Conservation (phyloP, 306 rosid genomes). For the Purshia tridentata region DNA sequence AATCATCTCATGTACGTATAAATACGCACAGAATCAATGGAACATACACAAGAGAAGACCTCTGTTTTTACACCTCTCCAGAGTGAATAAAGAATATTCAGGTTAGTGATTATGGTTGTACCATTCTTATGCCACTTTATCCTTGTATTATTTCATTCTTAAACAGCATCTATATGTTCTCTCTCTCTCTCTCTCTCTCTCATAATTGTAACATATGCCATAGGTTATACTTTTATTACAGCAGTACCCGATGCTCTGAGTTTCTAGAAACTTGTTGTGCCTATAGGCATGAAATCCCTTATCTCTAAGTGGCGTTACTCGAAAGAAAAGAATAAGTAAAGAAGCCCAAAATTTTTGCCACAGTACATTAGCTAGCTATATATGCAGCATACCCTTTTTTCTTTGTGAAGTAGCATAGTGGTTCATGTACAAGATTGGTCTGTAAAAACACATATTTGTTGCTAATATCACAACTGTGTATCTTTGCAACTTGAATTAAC, state of each 20-base stretch:
- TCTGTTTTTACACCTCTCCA: background rate
- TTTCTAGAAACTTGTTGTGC: too few species aligned
- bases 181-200: too few species aligned
- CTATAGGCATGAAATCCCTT: too few species aligned
- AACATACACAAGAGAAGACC: background rate
- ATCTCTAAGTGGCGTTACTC: too few species aligned
- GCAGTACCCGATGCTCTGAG: too few species aligned
- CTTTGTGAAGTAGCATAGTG: too few species aligned
- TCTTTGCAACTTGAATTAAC: conserved; percentile 10
- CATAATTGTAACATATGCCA: background rate
- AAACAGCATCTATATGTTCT: too few species aligned
- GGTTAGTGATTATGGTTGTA: background rate
- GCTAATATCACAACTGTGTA: background rate
- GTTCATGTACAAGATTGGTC: background rate
- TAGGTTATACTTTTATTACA: background rate
- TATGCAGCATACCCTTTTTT: too few species aligned
- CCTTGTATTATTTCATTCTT: background rate
- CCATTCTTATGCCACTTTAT: background rate
- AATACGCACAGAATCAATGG: background rate
- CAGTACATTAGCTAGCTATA: too few species aligned
- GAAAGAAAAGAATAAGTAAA: too few species aligned
- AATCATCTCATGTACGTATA: background rate
- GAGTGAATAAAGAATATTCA: background rate
- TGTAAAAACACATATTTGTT: background rate
- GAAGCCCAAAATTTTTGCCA: background rate